Base-by-base conservation (phyloP, 495 filamentous ascomycete genomes). In the Tuber borchii region DNA sequence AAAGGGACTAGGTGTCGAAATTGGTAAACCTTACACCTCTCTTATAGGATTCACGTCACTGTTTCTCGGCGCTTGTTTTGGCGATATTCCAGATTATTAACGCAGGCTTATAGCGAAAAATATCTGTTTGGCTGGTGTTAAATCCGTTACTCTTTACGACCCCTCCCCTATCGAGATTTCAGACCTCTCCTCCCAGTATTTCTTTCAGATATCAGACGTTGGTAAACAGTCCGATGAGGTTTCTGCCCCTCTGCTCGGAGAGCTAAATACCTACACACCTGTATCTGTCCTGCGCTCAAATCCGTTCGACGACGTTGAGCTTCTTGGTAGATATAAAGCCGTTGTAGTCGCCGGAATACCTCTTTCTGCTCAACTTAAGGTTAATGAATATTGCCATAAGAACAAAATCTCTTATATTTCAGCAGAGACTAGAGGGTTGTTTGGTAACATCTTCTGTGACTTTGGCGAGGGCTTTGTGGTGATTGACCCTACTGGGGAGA, bases 361-460 rank as follows among this genome's bases (percentile, higher is more conserved):
- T 4, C 84, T 97, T 69, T 87, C 91, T 75, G 88, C 94, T 74
- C 95, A 98, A 85, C 84, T 94, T 48, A 85, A 84, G 17, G 92
- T 98, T 79, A 91, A 93, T 72, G 93, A 97, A 77, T 98, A 94
- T 84, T 96, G 94, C 84, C 96, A 97, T 85, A 83, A 91, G 75
- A 94, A 97, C 81, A 91, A 92, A 72, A 97, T 98, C 76, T 96
- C 92, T 82, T 83, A 98, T 70, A 91, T 97, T 48, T 89, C 93
- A 69, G 88, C 93, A 22, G 93, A 97, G 81, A 97, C 91, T 3
- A 97, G 92, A 78, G 96, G 96, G 73, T 87, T 99, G 45, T 99
- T 99, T 84, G 96, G 96, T 34, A 90, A 90, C 75, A 91, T 99
- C 76, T 99, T 98, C 87, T 97, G 95, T 81, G 96, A 99, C 82